A percentile compares a stretch with the other conserved stretches of the same genome.
Conservation (phyloP, 2,329 filamentous ascomycete genomes). For the Neofusicoccum parvum region DNA sequence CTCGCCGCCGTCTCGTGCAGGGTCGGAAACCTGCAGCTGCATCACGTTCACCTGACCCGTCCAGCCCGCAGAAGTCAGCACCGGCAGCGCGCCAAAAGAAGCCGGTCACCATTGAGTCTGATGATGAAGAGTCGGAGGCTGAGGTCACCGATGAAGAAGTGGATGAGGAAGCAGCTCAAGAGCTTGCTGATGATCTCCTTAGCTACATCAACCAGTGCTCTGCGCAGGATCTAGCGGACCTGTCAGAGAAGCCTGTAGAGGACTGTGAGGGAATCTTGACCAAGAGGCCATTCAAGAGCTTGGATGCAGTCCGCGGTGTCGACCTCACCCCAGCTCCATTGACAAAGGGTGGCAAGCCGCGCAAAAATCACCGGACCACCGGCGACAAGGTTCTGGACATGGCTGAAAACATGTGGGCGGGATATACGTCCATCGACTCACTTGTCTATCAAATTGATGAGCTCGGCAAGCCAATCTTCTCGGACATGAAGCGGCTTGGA, state of each 20-base stretch:
- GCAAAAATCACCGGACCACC: slow-evolving; percentile 47
- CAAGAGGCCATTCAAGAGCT: slow-evolving; percentile 70
- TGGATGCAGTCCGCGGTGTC: slow-evolving; percentile 69
- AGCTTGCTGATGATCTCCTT: slow-evolving; percentile 62
- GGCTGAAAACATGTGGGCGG: slow-evolving; percentile 72
- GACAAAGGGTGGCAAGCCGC: slow-evolving; percentile 45
- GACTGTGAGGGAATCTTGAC: slow-evolving; percentile 70
- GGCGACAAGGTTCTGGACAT: slow-evolving; percentile 69
- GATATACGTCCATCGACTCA: slow-evolving; percentile 80
- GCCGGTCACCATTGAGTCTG: slow-evolving; percentile 40
- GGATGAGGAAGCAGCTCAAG: slow-evolving; percentile 35
- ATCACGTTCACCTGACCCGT: background rate
- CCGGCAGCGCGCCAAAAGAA: slow-evolving; percentile 24
- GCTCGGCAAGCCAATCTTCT: slow-evolving; percentile 67
- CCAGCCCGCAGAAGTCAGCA: background rate
- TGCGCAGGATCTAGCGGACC: slow-evolving; percentile 74
- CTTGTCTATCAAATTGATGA: slow-evolving; percentile 76
- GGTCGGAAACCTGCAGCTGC: slow-evolving; percentile 46
- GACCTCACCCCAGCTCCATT: slow-evolving; percentile 40
- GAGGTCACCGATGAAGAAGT: slow-evolving; percentile 29
- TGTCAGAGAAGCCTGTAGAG: slow-evolving; percentile 73
- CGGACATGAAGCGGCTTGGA: slow-evolving; percentile 69
- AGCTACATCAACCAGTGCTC: slow-evolving; percentile 82
- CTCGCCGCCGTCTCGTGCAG: slow-evolving; percentile 49
- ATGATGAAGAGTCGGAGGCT: slow-evolving; percentile 42